These are phyloP conservation scores for Amylocarpus encephaloides DNA, from an alignment of 2,329 filamentous ascomycete species.

Conservation along the genomic window DNA sequence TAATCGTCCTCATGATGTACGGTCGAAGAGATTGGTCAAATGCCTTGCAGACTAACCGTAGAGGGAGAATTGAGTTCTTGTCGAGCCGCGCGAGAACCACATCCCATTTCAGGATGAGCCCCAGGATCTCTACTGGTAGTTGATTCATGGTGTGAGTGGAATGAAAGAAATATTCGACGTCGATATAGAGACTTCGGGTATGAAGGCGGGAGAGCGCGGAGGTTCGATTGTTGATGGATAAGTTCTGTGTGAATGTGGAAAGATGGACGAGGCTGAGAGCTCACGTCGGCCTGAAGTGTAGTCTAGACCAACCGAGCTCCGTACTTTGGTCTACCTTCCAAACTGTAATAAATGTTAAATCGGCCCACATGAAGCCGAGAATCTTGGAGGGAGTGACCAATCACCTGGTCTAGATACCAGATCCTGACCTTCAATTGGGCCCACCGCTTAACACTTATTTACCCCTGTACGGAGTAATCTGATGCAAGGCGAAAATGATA, in stretches of 20 bases:
- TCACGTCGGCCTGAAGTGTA: neutral
- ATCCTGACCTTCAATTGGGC: too few relatives aligned
- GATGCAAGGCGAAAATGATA: too few relatives aligned
- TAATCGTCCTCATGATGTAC: conserved; percentile 41
- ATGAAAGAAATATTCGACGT: neutral
- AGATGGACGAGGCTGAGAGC: neutral
- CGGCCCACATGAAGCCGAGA: too few relatives aligned
- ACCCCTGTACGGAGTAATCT: too few relatives aligned
- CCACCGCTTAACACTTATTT: too few relatives aligned
- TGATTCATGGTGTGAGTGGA: conserved; percentile 34
- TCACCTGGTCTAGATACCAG: too few relatives aligned
- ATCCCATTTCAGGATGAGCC: conserved; percentile 40
- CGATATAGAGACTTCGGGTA: too few relatives aligned
- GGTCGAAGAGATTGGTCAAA: conserved; percentile 44
- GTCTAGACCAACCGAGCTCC: neutral
- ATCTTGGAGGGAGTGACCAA: too few relatives aligned
- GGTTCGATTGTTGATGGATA: neutral
- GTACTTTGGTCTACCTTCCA: too few relatives aligned
- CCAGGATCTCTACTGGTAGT: conserved; percentile 43
- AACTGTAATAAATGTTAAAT: too few relatives aligned
- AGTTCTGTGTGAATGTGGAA: neutral
- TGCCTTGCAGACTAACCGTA: conserved; percentile 44
- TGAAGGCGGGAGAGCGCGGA: too few relatives aligned
- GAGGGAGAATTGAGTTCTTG: conserved; percentile 40
- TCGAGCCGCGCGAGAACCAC: conserved; percentile 34